Base-by-base conservation (phyloP, 2,329 filamentous ascomycete species). In the Lasiodiplodia theobromae region DNA sequence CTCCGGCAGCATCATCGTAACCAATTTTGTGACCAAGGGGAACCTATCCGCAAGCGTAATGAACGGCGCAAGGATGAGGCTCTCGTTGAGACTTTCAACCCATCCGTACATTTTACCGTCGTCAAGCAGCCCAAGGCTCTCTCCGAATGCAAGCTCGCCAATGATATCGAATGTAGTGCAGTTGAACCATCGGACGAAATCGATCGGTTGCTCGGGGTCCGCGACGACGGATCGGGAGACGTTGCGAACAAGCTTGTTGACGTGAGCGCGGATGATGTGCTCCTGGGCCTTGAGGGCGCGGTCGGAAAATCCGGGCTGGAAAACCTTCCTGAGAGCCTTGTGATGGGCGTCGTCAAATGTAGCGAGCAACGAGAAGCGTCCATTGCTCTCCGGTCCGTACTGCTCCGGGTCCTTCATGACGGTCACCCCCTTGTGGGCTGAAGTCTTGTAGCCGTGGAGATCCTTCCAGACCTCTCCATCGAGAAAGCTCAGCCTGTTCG, bases 391-490 rank as follows among this genome's bases (percentile, higher is more conserved):
- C 0, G 51, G 51, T 18, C 21, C 51, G 23, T 53, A 53, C 23
- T 28, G 10, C 23, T 53, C 21, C 23, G 70, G 73, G 58, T 78
- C 70, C 25, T 79, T 79, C 37, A 77, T 76, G 52, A 72, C 23
- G 34, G 8, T 52, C 4, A 76, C 78, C 2, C 76, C 76, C 6
- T 47, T 47, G 11, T 53, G 21, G 18, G 23, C 23, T 8, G n/a
- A 23, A 6, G 23, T 28, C 34, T 18, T 44, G 58, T 10, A 49
- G 37, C 58, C 58, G 16, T 80, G 80, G 44, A 84, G 82, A 47
- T 84, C 82, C 71, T 79, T 77, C 78, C 82, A 86, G 3, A 76
- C 77, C 4, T 77, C 69, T 4, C 76, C 73, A 25, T 77, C 73
- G 53, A 75, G 78, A 71, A 83, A 86, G 14, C 58, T 63, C 11